Base-by-base conservation (phyloP, 1,284 basidiomycete species). In the Leccinum pseudoinsigne region DNA sequence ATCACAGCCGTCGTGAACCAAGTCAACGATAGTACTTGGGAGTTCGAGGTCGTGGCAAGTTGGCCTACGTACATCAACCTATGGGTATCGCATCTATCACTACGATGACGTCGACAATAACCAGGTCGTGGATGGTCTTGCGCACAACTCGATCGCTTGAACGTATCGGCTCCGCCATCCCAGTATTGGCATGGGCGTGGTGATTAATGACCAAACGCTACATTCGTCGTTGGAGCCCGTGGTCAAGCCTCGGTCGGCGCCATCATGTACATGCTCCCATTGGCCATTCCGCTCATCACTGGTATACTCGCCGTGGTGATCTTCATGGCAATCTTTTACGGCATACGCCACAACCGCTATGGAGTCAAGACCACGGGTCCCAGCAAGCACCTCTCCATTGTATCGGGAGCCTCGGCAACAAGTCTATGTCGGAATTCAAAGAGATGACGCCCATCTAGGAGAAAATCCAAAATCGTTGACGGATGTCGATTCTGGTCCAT, bases 1-100 rank as follows among this genome's bases (percentile, higher is more conserved):
- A 83, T 45, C 42, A n/a, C n/a, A 10, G n/a, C n/a, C n/a, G 9
- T 45, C 42, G 42, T 18, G 42, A n/a, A 40, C 38, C 38, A 40
- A 40, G 38, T 40, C 38, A 40, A 40, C 38, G 42, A 45, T 16
- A n/a, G 42, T n/a, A 45, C n/a, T 45, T n/a, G n/a, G 42, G n/a
- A 45, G 42, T n/a, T 45, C 16, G 42, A 45, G n/a, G 34, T 45
- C 42, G 9, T 45, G n/a, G 42, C 9, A 45, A 45, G 42, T 45
- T 45, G 9, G n/a, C n/a, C n/a, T 45, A n/a, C 42, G n/a, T 45
- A 45, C 42, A 45, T n/a, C n/a, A 45, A 45, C 42, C 16, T n/a
- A 10, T 45, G 34, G 34, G 34, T 34, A 34, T 34, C 34, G 34
- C 34, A 34, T 34, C 34, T 34, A 34, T 34, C 11, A 34, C 34